Evolutionary conservation across 805 yeast genomes (phyloP).

Genomic region (Candida sakaeoensis): DNA sequence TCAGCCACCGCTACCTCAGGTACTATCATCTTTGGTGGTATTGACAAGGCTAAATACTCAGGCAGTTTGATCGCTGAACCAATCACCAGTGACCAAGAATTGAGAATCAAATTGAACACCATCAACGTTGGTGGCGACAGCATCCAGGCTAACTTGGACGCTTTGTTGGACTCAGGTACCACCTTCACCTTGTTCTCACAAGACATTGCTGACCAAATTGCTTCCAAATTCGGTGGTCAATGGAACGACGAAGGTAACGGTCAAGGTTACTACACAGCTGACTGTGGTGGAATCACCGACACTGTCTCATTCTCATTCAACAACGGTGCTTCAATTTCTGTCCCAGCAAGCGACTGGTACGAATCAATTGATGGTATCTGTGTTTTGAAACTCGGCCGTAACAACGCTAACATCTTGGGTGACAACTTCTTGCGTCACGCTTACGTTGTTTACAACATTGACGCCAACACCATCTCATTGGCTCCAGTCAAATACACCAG

Average conservation of each 20-base stretch:
- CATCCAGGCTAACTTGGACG: slow-evolving; percentile 18
- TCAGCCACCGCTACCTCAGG: slow-evolving; percentile 19
- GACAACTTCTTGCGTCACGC: slow-evolving; percentile 61
- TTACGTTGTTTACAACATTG: slow-evolving; percentile 63
- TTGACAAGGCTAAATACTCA: slow-evolving; percentile 25
- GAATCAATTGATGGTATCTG: slow-evolving; percentile 33
- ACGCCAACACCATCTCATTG: slow-evolving; percentile 50
- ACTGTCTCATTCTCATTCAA: neutral
- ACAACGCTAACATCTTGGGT: slow-evolving; percentile 43
- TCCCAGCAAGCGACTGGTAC: slow-evolving; percentile 13
- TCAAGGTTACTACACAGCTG: neutral
- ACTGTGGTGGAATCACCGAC: neutral
- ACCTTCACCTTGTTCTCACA: slow-evolving; percentile 42
- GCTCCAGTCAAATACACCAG: slow-evolving; percentile 44
- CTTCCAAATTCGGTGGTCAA: neutral
- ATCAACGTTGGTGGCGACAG: slow-evolving; percentile 19
- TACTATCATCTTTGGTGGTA: slow-evolving; percentile 29
- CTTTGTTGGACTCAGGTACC: slow-evolving; percentile 34
- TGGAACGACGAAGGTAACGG: neutral
- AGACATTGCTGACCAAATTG: slow-evolving; percentile 12
- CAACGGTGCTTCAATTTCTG: neutral
- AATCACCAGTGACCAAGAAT: slow-evolving; percentile 8
- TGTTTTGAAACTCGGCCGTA: slow-evolving; percentile 16
- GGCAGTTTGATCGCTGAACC: slow-evolving; percentile 15
- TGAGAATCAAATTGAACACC: slow-evolving; percentile 44